Evolutionary conservation across 441 rosid species (phyloP), one percentile per base, ranked within the genome.

Genomic region (Arabidopsis lyrata): DNA sequence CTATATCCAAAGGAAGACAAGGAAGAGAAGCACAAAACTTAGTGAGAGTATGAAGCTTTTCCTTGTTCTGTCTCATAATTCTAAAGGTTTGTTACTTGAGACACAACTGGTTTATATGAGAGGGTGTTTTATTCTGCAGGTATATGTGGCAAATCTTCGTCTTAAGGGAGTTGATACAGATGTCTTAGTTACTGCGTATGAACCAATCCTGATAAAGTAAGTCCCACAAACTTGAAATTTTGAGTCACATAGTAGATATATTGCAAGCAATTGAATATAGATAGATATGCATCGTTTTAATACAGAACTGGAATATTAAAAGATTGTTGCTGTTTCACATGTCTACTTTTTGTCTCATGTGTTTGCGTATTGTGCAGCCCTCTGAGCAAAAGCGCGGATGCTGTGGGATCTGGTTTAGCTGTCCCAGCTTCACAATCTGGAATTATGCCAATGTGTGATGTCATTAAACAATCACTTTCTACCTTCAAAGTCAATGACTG

Each of bases 11-110:
- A 83, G 99, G 88, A 73, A 82, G 86, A n/a, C 99, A 94, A 62
- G 99, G 97, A 83, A 90, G 92, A 83, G 97, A 92, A 77, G 97
- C 97, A 2, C 97, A 89, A 63, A 94, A 94, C 75, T 59, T 86
- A 66, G 81, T 94, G 64, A 86, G 65, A 84, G 98, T 87, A 72
- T 58, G 60, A 32, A 41, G 9, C 2, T 38, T 63, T 2, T 64
- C 55, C 64, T 36, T 63, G 16, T 66, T 18, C 31, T n/a, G 5
- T 74, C 42, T 15, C 42, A 32, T 14, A 44, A 9, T 11, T 22
- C 48, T 45, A 9, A 7, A 12, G 4, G 31, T 9, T 65, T 32
- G 38, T 54, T 66, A 60, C 39, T 54, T 75, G 66, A 69, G 27
- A 47, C 36, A n/a, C 2, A 53, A 42, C 41, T 57, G 61, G 20